Conservation (phyloP, 1,284 basidiomycete species). For the Pseudozyma pruni region DNA sequence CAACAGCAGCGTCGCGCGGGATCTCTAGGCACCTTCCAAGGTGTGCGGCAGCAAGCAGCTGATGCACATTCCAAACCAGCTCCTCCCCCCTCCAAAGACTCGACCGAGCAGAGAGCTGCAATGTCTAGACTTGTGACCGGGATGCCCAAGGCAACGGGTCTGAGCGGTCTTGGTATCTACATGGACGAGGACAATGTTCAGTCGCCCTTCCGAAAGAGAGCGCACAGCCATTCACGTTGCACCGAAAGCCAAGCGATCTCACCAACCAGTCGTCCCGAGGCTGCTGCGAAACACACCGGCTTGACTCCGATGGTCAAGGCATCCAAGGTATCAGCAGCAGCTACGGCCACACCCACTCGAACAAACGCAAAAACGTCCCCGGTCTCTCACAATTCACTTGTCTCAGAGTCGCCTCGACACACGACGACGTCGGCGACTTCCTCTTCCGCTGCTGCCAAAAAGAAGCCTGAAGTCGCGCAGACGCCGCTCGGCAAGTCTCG, state of each 20-base stretch:
- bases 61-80: neutral
- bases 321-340: conserved; percentile 20
- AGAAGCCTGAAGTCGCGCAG: conserved; percentile 16
- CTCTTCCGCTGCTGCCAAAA: conserved; percentile 10
- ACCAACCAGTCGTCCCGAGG: neutral
- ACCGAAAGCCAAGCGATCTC: conserved; percentile 1
- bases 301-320: conserved; percentile 45
- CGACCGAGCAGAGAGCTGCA: conserved; percentile 12
- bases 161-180: conserved; percentile 37
- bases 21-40: conserved; percentile 19
- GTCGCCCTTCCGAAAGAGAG: conserved; percentile 22
- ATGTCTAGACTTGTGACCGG: conserved; percentile 15
- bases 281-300: conserved; percentile 15
- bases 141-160: conserved; percentile 20
- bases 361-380: conserved; percentile 16
- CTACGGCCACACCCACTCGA: conserved; percentile 30
- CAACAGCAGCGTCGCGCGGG: neutral
- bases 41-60: neutral
- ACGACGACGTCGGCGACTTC: conserved; percentile 2
- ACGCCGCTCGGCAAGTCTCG: conserved; percentile 42
- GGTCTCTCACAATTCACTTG: conserved; percentile 4
- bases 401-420: neutral
- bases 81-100: neutral
- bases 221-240: neutral
- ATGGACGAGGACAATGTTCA: conserved; percentile 28